These are phyloP conservation scores for Moniliella sp. DNA, from an alignment of 1,284 basidiomycete species.

Conservation along the genomic window DNA sequence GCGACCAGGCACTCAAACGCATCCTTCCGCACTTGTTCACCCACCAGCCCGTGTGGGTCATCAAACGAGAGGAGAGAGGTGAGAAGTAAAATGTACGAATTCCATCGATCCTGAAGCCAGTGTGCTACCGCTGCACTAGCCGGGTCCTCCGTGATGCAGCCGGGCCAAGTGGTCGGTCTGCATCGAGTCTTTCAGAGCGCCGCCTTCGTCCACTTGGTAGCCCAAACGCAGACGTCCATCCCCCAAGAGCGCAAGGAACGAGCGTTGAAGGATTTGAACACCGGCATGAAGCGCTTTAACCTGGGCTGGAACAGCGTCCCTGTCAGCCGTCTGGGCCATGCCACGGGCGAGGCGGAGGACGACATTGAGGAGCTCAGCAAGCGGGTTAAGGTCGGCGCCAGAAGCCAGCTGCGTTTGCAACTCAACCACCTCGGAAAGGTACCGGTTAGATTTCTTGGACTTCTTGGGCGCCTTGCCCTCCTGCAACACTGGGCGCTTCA, in stretches of 20 bases:
- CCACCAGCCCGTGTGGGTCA: neutral
- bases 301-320: no score
- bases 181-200: neutral
- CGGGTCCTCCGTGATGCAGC: no score
- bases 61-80: neutral
- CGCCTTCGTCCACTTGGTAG: neutral
- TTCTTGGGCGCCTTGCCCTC: no score
- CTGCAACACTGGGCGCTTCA: no score
- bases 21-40: neutral
- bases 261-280: slow-evolving; percentile 6
- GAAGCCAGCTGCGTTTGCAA: slow-evolving; percentile 10
- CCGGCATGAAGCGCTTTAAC: slow-evolving; percentile 3
- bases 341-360: slow-evolving; percentile 6
- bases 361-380: slow-evolving; percentile 14
- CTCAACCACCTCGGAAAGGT: neutral
- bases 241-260: slow-evolving; percentile 8
- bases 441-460: neutral
- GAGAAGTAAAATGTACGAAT: neutral
- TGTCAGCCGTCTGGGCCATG: neutral
- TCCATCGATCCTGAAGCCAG: neutral
- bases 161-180: neutral
- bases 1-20: neutral
- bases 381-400: slow-evolving; percentile 20
- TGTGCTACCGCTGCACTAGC: no score
- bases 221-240: slow-evolving; percentile 4